Base-by-base conservation (phyloP, 345 rosid species). In the Populus ilicifolia region DNA sequence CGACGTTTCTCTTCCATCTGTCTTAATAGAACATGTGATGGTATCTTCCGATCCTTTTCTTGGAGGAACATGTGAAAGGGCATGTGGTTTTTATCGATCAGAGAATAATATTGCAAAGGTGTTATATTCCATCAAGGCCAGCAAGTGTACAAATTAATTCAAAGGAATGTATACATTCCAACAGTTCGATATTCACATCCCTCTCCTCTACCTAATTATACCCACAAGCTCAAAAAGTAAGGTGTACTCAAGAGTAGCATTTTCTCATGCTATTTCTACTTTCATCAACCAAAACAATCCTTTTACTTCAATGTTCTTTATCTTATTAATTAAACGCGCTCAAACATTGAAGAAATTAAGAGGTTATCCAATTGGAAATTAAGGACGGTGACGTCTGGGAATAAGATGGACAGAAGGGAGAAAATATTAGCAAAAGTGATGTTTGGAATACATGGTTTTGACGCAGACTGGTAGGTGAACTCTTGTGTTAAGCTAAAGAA, bases 131-230 rank as follows among this genome's bases (percentile, higher is more conserved):
- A 84, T 87, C 88, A 83, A 54, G 77, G 67, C 81, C 69, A 76
- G 88, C 79, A 69, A 76, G 88, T 81, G 80, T 73, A 80, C 68
- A 81, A 79, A 81, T 80, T 81, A 77, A 87, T 82, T 77, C 83
- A 65, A 84, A 87, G 89, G 84, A 84, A 87, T 77, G 89, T 62
- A 76, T 73, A 70, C 61, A n/a, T 74, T 76, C 79, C 86, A 75
- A 80, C 85, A 83, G 77, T 75, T 70, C 77, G 83, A 81, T 75
- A 78, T 69, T 64, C 69, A 74, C 81, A 83, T 83, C 86, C 72
- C 44, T 81, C 72, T 85, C 87, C 74, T 75, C 74, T 79, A 83
- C 88, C 87, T 85, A 85, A 80, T 33, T 33, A 33, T 82, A 63
- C 78, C 75, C 78, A 77, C 69, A 80, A 81, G 52, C 46, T 72